phyloP scores from a whole-genome alignment of 208 protist species.

The Tritrichomonas musculus region DNA sequence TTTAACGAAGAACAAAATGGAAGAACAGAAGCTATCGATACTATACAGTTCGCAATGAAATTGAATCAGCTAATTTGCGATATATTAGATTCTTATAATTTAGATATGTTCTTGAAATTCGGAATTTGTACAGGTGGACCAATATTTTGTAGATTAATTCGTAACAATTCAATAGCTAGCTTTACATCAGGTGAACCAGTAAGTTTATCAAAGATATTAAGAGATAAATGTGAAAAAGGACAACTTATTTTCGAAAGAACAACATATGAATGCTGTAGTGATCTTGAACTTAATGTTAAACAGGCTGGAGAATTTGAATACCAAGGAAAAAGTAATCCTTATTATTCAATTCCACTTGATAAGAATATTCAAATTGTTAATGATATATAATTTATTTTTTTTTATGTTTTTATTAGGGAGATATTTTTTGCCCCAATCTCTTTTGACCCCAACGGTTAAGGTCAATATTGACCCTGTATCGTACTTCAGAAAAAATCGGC shows the following conservation, averaged over 20 bases:
- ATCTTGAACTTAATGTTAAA: background rate
- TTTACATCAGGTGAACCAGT: background rate
- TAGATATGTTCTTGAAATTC: background rate
- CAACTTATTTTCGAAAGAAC: background rate
- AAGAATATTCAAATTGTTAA: no score
- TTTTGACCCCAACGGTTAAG: no score
- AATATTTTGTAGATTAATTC: background rate
- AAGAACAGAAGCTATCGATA: background rate
- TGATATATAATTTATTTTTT: no score
- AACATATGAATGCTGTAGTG: background rate
- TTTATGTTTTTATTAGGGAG: no score
- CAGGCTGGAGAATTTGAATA: background rate
- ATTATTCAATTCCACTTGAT: background rate
- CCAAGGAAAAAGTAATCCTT: background rate
- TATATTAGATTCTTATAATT: background rate
- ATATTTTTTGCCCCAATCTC: no score
- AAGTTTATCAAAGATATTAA: background rate
- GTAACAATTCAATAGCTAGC: background rate
- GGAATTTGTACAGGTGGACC: background rate
- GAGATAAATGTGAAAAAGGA: background rate
- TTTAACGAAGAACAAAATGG: slow-evolving; percentile 1
- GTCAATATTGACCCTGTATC: no score
- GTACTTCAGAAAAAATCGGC: no score
- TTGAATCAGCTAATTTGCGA: background rate
- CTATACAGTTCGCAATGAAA: background rate